Conservation (phyloP, 2,329 filamentous ascomycete species). For the Raffaelea ambrosiae region DNA sequence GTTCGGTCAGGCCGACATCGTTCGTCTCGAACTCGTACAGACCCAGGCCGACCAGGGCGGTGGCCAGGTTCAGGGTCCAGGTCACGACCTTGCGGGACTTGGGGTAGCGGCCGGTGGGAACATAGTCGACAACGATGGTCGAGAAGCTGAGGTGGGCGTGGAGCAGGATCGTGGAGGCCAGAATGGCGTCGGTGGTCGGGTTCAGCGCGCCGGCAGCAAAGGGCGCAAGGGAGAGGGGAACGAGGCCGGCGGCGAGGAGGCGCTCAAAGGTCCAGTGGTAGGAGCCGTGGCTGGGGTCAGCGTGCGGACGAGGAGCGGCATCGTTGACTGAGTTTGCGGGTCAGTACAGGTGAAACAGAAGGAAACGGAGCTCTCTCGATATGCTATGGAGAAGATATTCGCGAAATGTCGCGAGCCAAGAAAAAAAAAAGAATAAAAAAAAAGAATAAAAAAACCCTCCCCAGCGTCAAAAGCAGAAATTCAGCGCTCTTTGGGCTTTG, state of each 20-base stretch:
- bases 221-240: constrained; percentile 82
- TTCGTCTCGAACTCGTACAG: constrained; percentile 99
- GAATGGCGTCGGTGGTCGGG: constrained; percentile 75
- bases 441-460: background rate
- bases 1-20: constrained; percentile 89
- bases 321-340: constrained; percentile 64
- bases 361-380: no score
- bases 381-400: background rate
- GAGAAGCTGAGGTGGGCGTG: constrained; percentile 97
- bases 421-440: background rate
- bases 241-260: constrained; percentile 66
- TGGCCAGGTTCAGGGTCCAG: constrained; percentile 73
- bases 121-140: constrained; percentile 84
- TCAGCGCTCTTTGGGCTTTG: no score
- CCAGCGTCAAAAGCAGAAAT: background rate
- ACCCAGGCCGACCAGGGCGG: constrained; percentile 73
- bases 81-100: constrained; percentile 56
- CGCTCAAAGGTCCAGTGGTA: constrained; percentile 99
- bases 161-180: constrained; percentile 75
- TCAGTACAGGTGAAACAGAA: constrained; percentile 1
- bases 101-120: constrained; percentile 65
- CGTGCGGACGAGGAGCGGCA: constrained; percentile 62
- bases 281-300: constrained; percentile 75
- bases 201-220: constrained; percentile 90
- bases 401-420: background rate